phyloP scores from a whole-genome alignment of 495 filamentous ascomycete species.

The Xylaria bambusicola region DNA sequence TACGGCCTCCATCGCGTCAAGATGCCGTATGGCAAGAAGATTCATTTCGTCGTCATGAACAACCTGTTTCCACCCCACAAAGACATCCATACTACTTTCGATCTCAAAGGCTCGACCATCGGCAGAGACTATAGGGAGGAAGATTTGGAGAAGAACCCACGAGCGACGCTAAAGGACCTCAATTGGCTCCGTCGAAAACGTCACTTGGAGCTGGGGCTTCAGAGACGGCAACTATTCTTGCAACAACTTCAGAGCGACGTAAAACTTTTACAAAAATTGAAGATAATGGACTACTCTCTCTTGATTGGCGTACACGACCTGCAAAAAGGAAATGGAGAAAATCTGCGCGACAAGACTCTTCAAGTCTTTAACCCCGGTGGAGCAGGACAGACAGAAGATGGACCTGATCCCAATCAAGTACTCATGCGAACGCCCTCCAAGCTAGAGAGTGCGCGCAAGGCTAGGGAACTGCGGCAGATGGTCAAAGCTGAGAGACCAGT shows the following conservation, averaged over 20 bases:
- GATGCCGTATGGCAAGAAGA: constrained; percentile 96
- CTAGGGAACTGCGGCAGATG: constrained; percentile 85
- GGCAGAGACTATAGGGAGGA: constrained; percentile 90
- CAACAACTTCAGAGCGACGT: constrained; percentile 89
- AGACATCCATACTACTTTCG: constrained; percentile 96
- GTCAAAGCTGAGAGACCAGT: constrained; percentile 91
- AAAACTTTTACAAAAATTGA: constrained; percentile 75
- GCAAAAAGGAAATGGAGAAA: constrained; percentile 88
- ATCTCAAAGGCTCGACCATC: constrained; percentile 96
- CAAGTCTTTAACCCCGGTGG: constrained; percentile 94
- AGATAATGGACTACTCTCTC: constrained; percentile 99
- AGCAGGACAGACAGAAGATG: constrained; percentile 55
- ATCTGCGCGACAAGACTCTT: constrained; percentile 90
- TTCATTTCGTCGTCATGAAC: constrained; percentile 99
- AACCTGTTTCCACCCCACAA: constrained; percentile 97
- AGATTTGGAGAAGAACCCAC: constrained; percentile 81
- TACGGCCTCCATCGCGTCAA: constrained; percentile 98
- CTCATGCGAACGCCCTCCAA: constrained; percentile 93
- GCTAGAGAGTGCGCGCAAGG: constrained; percentile 88
- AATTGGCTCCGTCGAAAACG: constrained; percentile 92
- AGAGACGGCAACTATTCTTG: constrained; percentile 83
- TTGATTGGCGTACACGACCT: constrained; percentile 93
- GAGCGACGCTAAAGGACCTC: constrained; percentile 92
- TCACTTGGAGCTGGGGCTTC: constrained; percentile 81
- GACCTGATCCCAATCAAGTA: constrained; percentile 54